Evolutionary conservation across 2,329 filamentous ascomycete species (phyloP), one percentile per base, ranked within the genome.

Genomic region (Penicillium glabrum): DNA sequence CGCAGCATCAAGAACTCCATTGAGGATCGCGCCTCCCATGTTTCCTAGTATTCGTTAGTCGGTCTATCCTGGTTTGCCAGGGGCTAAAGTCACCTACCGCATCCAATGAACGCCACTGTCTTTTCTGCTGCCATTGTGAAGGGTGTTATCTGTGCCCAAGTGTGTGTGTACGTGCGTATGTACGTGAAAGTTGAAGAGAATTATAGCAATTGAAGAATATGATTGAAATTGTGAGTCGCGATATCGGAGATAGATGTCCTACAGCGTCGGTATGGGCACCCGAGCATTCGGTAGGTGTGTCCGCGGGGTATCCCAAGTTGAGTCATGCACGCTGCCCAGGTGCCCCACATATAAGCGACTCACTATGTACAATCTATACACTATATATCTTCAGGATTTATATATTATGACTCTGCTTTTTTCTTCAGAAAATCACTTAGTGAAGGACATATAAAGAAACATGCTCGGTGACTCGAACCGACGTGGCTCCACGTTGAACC

Each of bases 1-100:
- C 31, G 67, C 56, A 7, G 61, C 58, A 11, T 64, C 63, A 19
- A 75, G 58, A n/a, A 75, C 53, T 46, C 68, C 70, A 50, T 66
- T 66, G 21, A 75, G 55, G 13, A 75, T 74, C 35, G 73, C 67
- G 1, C 70, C 72, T 29, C 72, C 71, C 54, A 75, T 69, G 48
- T 74, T 74, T 49, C 73, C 73, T 75, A 37, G 21, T 13, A 3
- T 19, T 19, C 8, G 5, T 33, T 6, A 46, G 24, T 19, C n/a
- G 2, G 26, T 33, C 5, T 5, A 24, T 47, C n/a, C n/a, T n/a
- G 19, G 27, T 8, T 4, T 9, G 46, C 13, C 0, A 13, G 10
- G 39, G 26, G 9, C 10, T 21, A 19, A 24, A 41, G 29, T 19
- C 19, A 41, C 21, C 43, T 55, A 64, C 63, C 63, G 51, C 63